These are phyloP conservation scores for Dryas octopetala DNA, from an alignment of 306 rosid species.

Conservation along the genomic window DNA sequence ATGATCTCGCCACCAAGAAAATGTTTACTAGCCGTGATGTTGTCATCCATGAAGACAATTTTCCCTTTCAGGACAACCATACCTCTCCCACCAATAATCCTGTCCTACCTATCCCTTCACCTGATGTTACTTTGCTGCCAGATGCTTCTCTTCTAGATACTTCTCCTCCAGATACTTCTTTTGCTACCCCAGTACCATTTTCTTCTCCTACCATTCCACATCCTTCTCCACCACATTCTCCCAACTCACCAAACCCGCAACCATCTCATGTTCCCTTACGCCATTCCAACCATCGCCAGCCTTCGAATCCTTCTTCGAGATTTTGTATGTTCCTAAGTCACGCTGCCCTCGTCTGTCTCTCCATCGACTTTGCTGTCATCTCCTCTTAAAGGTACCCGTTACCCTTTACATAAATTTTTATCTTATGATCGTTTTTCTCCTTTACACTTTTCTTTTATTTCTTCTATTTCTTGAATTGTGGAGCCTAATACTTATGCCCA, in stretches of 20 bases:
- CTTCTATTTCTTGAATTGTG: neutral
- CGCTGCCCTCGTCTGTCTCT: neutral
- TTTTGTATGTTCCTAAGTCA: neutral
- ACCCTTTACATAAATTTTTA: neutral
- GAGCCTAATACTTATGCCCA: neutral
- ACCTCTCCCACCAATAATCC: neutral
- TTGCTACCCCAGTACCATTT: too few relatives aligned
- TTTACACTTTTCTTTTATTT: neutral
- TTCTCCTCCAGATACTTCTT: too few relatives aligned
- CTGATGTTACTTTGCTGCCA: too few relatives aligned
- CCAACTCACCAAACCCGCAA: too few relatives aligned
- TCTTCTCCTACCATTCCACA: too few relatives aligned
- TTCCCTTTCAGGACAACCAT: neutral
- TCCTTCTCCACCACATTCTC: too few relatives aligned
- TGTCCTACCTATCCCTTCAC: too few relatives aligned
- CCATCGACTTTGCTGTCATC: neutral
- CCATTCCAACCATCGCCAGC: too few relatives aligned
- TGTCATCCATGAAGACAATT: neutral
- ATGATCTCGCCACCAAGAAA: neutral
- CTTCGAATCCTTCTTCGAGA: neutral
- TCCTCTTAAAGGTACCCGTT: neutral
- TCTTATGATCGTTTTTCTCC: neutral
- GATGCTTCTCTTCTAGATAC: too few relatives aligned
- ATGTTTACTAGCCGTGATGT: neutral
- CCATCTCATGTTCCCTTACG: too few relatives aligned